Conservation (phyloP, 805 yeast species). For the Candida silvicultrix region DNA sequence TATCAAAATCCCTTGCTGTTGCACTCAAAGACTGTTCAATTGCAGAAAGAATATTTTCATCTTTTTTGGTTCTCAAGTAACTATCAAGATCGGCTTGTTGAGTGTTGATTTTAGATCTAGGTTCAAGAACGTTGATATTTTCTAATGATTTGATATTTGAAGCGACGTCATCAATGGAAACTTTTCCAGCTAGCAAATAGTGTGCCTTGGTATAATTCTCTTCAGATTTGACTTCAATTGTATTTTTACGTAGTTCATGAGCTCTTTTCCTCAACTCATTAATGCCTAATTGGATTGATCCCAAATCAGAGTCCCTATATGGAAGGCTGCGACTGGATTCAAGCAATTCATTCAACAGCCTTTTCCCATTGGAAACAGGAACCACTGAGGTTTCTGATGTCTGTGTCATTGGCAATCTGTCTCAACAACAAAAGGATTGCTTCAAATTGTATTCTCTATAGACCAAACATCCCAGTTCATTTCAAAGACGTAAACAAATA, state of each 20-base stretch:
- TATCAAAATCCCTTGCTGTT: slow-evolving; percentile 81
- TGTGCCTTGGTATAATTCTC: slow-evolving; percentile 66
- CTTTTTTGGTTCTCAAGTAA: slow-evolving; percentile 64
- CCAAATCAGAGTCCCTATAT: slow-evolving; percentile 58
- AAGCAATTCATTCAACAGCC: slow-evolving; percentile 58
- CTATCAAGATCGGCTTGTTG: slow-evolving; percentile 44
- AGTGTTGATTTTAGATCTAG: slow-evolving; percentile 17
- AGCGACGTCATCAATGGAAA: slow-evolving; percentile 81
- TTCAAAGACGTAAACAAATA: background rate
- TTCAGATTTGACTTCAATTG: slow-evolving; percentile 27
- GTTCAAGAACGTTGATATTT: slow-evolving; percentile 22
- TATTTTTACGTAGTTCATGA: slow-evolving; percentile 43
- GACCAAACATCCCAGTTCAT: background rate
- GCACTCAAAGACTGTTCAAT: slow-evolving; percentile 72
- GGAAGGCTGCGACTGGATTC: slow-evolving; percentile 59
- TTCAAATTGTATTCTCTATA: background rate
- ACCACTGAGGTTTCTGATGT: background rate
- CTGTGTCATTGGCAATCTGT: background rate
- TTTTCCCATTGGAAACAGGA: slow-evolving; percentile 14
- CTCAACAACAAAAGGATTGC: background rate
- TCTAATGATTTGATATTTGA: slow-evolving; percentile 40
- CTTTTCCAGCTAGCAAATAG: slow-evolving; percentile 84
- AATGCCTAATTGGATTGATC: slow-evolving; percentile 74
- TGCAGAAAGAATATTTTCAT: slow-evolving; percentile 74
- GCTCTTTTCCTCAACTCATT: slow-evolving; percentile 72